Evolutionary conservation across 768 basidiomycete species (phyloP).

Genomic region (Leccinum arenicola): DNA sequence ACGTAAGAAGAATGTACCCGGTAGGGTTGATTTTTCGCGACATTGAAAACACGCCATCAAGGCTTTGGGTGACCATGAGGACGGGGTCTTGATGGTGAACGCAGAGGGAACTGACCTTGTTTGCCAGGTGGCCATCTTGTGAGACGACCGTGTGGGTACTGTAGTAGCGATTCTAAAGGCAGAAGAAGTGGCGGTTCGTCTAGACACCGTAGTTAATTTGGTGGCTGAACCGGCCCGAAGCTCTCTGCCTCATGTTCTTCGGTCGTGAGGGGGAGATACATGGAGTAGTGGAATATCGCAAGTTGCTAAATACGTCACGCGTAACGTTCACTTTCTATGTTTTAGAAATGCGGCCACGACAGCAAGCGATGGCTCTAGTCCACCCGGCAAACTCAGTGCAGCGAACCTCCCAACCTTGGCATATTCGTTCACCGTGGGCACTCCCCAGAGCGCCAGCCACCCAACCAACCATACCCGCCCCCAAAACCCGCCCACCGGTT

Average conservation of each 20-base stretch:
- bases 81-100: neutral
- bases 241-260: too few relatives aligned
- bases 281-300: too few relatives aligned
- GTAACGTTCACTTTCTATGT: too few relatives aligned
- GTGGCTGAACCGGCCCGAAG: too few relatives aligned
- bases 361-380: slow-evolving; percentile 12
- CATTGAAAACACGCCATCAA: slow-evolving; percentile 1
- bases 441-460: slow-evolving; percentile 50
- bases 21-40: slow-evolving; percentile 11
- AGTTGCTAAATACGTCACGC: too few relatives aligned
- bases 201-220: too few relatives aligned
- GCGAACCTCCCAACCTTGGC: slow-evolving; percentile 16
- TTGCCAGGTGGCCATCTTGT: neutral
- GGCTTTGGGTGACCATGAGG: neutral
- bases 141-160: neutral
- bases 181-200: neutral
- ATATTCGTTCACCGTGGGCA: slow-evolving; percentile 42
- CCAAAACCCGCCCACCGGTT: slow-evolving; percentile 40
- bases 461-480: slow-evolving; percentile 51
- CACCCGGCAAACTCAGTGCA: slow-evolving; percentile 8
- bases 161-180: neutral
- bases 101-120: neutral
- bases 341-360: slow-evolving; percentile 30
- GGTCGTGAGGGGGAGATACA: too few relatives aligned
- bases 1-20: slow-evolving; percentile 25